phyloP scores from a whole-genome alignment of 148 eudicot species.

The Rhododendron ovatum region DNA sequence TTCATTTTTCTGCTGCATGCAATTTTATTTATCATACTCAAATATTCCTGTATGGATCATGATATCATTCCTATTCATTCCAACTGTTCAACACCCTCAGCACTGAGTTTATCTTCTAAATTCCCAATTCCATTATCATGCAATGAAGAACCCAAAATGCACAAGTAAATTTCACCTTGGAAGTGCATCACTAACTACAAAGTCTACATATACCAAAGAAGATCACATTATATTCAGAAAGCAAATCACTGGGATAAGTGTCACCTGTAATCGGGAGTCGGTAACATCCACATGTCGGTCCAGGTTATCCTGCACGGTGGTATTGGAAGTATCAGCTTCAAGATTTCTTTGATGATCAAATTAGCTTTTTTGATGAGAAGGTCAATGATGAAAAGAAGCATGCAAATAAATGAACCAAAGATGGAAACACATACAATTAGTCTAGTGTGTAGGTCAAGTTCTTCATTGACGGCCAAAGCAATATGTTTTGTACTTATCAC shows the following conservation, averaged over 20 bases:
- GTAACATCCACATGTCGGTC: conserved; percentile 81
- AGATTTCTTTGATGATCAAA: not conserved
- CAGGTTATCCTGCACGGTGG: conserved; percentile 57
- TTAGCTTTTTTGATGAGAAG: not conserved
- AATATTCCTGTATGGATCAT: not conserved
- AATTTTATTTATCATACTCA: not conserved
- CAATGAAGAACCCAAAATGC: not conserved
- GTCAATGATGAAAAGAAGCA: not conserved
- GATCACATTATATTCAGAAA: not conserved
- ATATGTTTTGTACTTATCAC: conserved; percentile 88
- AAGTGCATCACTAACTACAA: not conserved
- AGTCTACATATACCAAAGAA: not conserved
- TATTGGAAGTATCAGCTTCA: not conserved
- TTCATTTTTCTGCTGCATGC: not conserved
- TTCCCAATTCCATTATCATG: not conserved
- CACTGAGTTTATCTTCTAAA: not conserved
- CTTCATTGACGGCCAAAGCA: conserved; percentile 93
- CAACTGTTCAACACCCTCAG: not conserved
- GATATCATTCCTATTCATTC: not conserved
- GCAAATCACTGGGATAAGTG: conserved; percentile 1
- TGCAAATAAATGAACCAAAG: not conserved
- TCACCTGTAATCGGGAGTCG: conserved; percentile 71
- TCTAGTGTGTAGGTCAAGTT: conserved; percentile 80
- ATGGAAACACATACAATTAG: conserved; percentile 48
- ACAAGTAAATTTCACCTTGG: not conserved